phyloP scores from a whole-genome alignment of 108 stramenopile genomes.

The Chaetoceros tenuissimus region DNA sequence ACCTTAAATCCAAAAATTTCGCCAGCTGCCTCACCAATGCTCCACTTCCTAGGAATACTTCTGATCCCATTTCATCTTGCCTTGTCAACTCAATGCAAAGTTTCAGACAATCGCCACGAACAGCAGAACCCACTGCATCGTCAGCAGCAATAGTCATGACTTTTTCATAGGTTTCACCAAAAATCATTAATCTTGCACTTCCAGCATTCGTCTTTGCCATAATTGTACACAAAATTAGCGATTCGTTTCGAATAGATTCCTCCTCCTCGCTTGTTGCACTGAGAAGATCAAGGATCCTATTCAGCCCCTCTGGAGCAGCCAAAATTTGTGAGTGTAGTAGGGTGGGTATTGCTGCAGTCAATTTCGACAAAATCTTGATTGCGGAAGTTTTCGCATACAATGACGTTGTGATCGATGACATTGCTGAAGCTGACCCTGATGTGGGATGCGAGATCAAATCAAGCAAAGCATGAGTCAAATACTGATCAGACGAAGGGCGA shows the following conservation, averaged over 20 bases:
- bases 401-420: not conserved
- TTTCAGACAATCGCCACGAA: constrained; percentile 45
- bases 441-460: not conserved
- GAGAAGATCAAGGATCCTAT: constrained; percentile 59
- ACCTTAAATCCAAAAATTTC: constrained; percentile 58
- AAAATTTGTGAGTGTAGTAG: constrained; percentile 37
- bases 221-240: constrained; percentile 40
- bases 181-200: constrained; percentile 58
- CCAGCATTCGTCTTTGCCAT: constrained; percentile 36
- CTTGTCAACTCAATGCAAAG: constrained; percentile 35
- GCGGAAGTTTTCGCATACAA: not conserved
- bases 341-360: not conserved
- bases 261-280: constrained; percentile 14
- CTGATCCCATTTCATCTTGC: constrained; percentile 25
- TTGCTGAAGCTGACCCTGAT: not conserved
- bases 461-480: not conserved
- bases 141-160: constrained; percentile 37
- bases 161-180: constrained; percentile 50
- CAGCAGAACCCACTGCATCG: constrained; percentile 33
- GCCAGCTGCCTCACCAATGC: constrained; percentile 41
- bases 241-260: constrained; percentile 54
- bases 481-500: not conserved
- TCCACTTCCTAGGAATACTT: constrained; percentile 45
- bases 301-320: constrained; percentile 67
- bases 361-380: not conserved